Evolutionary conservation across 352 stramenopile genomes (phyloP), one percentile per base, ranked within the genome.

Genomic region (Globisporangium solare): DNA sequence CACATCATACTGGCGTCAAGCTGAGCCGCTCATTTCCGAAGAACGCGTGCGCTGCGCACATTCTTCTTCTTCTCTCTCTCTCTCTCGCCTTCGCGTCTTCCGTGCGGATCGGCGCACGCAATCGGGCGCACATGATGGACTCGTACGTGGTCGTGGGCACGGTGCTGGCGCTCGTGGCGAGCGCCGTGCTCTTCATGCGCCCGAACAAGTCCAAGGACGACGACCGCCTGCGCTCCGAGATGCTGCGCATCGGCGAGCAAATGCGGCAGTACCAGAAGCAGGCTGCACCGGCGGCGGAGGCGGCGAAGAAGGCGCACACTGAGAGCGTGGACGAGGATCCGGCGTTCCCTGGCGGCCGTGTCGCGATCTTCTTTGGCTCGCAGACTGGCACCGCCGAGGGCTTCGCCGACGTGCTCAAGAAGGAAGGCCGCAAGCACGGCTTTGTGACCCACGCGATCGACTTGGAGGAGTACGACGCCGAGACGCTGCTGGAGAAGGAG

Each of bases 331-430:
- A 84, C 1, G 77, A 76, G 22, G 67, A 64, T 47, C 56, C 61
- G 0, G 53, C 56, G 39, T 87, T 69, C 62, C 87, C 86, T 3
- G 84, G 79, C 7, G 86, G 86, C 20, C 63, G 71, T 20, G 66
- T 98, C 3, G 89, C 79, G 17, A 91, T 99, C 45, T 95, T 98
- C 61, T 99, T 98, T 76, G 97, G 95, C 14, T 98, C 92, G 11
- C 97, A 99, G 71, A 99, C 97, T 0, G 97, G 97, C 41, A 99
- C 97, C 8, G 92, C 97, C 8, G 95, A 99, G 68, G 91, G 91
- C 1, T 99, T 99, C 77, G 95, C 96, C 1, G 89, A 98, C 47
- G 83, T 92, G 48, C 64, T 99, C 7, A 96, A 93, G 64, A 83
- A 89, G 24, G 91, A 98, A 60, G 89, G 82, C 20, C 74, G 79